These are phyloP conservation scores for Trametes cingulata DNA, from an alignment of 768 basidiomycete genomes.

Conservation along the genomic window DNA sequence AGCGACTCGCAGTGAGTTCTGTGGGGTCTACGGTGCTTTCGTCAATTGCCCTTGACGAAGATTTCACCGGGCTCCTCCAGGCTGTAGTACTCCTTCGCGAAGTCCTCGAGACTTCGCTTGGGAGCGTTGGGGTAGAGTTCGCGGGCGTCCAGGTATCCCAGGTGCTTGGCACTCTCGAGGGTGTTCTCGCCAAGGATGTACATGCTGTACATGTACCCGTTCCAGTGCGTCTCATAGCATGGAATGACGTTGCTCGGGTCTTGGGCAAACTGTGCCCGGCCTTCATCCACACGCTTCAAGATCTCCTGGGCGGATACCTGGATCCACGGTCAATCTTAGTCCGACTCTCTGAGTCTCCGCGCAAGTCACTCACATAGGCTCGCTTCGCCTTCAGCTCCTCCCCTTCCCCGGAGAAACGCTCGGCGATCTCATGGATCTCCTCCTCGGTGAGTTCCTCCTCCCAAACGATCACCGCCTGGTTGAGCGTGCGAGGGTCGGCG, in stretches of 20 bases:
- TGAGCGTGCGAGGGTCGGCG: constrained; percentile 34
- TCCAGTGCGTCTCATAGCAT: not conserved
- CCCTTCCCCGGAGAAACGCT: constrained; percentile 29
- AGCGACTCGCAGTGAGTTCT: no score
- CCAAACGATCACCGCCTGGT: constrained; percentile 32
- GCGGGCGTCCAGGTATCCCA: constrained; percentile 33
- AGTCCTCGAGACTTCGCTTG: constrained; percentile 24
- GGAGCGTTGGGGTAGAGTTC: constrained; percentile 34
- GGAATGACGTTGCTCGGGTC: not conserved
- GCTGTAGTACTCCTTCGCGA: constrained; percentile 28
- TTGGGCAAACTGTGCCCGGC: not conserved
- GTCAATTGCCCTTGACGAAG: not conserved
- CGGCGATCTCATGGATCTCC: constrained; percentile 26
- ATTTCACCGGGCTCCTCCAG: constrained; percentile 2
- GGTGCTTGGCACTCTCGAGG: constrained; percentile 27
- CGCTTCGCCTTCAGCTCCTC: constrained; percentile 11
- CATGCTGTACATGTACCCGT: constrained; percentile 13
- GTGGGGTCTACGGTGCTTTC: no score
- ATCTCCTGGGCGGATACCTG: constrained; percentile 12
- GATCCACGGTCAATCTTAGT: no score
- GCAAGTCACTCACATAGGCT: constrained; percentile 5
- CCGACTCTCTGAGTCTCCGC: not conserved
- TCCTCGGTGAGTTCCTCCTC: constrained; percentile 30
- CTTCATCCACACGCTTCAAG: not conserved
- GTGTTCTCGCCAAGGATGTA: constrained; percentile 34